phyloP scores from a whole-genome alignment of 139 green algal species.

The Coelastrella sp. region DNA sequence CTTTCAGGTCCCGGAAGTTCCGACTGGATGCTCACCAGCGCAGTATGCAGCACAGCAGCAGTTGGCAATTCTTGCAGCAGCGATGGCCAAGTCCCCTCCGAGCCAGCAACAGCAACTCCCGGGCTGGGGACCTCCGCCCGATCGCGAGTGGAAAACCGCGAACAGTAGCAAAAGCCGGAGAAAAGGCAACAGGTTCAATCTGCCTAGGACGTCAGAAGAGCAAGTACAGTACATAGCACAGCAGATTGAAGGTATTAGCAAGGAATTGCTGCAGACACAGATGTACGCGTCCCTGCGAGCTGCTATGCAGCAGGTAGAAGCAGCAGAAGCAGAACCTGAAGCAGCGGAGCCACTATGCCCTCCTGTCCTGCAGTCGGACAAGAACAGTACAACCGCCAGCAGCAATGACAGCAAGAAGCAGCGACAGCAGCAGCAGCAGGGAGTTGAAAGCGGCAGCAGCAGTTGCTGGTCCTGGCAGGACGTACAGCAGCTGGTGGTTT shows the following conservation, averaged over 20 bases:
- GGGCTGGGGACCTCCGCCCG: conserved; percentile 20
- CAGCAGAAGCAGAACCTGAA: not conserved
- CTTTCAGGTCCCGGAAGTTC: not conserved
- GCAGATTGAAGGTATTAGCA: not conserved
- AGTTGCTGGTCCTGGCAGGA: conserved; percentile 8
- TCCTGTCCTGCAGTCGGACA: no score
- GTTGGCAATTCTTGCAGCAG: conserved; percentile 19
- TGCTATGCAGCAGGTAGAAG: conserved; percentile 23
- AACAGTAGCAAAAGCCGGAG: not conserved
- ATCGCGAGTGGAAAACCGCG: not conserved
- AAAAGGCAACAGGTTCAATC: not conserved
- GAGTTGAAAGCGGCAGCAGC: conserved; percentile 7
- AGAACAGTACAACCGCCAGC: not conserved
- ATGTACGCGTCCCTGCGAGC: conserved; percentile 3
- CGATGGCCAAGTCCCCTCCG: not conserved
- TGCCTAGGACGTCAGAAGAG: not conserved
- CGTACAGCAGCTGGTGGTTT: conserved; percentile 50
- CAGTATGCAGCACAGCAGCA: conserved; percentile 26
- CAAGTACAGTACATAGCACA: not conserved
- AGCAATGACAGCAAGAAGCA: not conserved
- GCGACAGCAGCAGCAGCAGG: conserved; percentile 29
- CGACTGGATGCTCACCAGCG: not conserved
- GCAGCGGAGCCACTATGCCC: no score
- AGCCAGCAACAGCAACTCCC: not conserved
- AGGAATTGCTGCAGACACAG: not conserved